A percentile compares a stretch with the other conserved stretches of the same genome.
phyloP scores from a whole-genome alignment of 352 stramenopile genomes.

The Phytophthora nicotianae region DNA sequence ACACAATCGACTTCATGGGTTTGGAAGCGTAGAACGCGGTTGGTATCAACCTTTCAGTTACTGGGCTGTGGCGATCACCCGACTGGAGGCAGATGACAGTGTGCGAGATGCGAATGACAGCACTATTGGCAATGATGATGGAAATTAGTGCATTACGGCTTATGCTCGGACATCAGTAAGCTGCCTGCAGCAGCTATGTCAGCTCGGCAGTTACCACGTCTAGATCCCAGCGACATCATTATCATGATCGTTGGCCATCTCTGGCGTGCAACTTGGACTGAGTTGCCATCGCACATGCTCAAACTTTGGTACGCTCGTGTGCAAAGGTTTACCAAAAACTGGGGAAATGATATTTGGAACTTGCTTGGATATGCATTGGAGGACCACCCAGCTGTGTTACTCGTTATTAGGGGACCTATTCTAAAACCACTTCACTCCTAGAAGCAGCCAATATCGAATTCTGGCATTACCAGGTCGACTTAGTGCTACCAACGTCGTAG shows the following conservation, averaged over 20 bases:
- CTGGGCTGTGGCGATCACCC: neutral
- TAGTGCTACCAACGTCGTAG: neutral
- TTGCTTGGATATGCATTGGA: no score
- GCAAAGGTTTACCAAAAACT: no score
- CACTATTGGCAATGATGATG: neutral
- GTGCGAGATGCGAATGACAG: neutral
- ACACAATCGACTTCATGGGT: neutral
- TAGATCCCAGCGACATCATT: neutral
- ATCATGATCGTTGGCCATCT: neutral
- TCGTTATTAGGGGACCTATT: no score
- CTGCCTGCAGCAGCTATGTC: neutral
- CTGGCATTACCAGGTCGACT: neutral
- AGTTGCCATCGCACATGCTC: neutral
- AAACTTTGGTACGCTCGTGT: neutral
- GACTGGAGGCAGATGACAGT: neutral
- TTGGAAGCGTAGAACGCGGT: neutral
- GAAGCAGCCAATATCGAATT: neutral
- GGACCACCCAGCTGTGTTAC: no score
- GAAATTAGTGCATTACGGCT: neutral
- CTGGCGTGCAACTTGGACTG: neutral
- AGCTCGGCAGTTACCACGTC: neutral
- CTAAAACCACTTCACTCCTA: neutral
- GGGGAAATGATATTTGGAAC: no score
- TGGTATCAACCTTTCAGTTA: neutral
- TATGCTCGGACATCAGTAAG: neutral